Conservation (phyloP, 495 filamentous ascomycete genomes). For the Annulohypoxylon stygium region DNA sequence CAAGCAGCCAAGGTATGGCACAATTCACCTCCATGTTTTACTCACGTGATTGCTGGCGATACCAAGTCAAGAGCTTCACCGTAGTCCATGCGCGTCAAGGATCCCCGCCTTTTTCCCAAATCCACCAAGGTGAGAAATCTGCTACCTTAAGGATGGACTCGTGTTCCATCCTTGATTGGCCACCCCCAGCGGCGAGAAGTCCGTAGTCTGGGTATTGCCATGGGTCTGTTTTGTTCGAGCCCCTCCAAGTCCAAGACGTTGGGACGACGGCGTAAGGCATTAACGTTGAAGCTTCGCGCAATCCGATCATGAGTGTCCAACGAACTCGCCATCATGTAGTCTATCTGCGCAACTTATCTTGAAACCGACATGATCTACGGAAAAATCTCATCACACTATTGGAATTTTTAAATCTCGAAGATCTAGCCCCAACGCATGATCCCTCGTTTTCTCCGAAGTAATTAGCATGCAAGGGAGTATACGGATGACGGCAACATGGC, state of each 20-base stretch:
- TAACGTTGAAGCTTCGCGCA: constrained; percentile 26
- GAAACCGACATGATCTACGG: constrained; percentile 18
- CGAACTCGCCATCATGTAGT: constrained; percentile 5
- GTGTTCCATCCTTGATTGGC: constrained; percentile 31
- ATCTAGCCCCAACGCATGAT: constrained; percentile 9
- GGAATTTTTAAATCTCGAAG: constrained; percentile 7
- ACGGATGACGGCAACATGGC: constrained; percentile 12
- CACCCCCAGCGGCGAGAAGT: constrained; percentile 19
- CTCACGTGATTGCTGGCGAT: constrained; percentile 33
- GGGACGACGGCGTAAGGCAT: constrained; percentile 33
- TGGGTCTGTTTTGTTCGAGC: constrained; percentile 15
- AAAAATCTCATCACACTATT: constrained; percentile 2
- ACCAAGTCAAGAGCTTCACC: constrained; percentile 25
- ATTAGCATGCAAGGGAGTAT: constrained; percentile 39
- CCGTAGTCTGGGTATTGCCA: constrained; percentile 17
- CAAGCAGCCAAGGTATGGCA: constrained; percentile 13
- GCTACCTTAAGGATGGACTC: constrained; percentile 8
- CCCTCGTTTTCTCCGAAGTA: constrained; percentile 17
- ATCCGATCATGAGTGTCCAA: constrained; percentile 39
- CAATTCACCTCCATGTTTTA: background rate
- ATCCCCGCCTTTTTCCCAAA: constrained; percentile 37
- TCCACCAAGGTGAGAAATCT: constrained; percentile 4
- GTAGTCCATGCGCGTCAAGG: constrained; percentile 34
- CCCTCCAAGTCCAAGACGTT: constrained; percentile 6
- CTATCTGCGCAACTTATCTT: background rate